These are phyloP conservation scores for Persicaria tinctoria DNA, from an alignment of 148 eudicot species.

Conservation along the genomic window DNA sequence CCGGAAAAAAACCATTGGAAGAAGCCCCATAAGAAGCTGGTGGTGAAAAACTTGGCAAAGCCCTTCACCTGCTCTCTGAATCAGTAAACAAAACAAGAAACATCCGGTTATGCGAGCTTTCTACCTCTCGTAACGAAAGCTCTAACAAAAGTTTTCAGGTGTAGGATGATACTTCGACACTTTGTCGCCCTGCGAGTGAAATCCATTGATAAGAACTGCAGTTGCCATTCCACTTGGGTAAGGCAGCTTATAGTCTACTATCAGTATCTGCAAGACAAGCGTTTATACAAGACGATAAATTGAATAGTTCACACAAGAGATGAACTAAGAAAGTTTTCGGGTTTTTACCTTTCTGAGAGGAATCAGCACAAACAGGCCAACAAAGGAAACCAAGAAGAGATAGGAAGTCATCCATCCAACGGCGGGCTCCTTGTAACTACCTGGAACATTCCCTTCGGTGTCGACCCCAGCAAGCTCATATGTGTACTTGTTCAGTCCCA, in stretches of 20 bases:
- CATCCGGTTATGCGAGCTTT: neutral
- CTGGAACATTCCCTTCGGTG: constrained; percentile 45
- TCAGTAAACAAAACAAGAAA: neutral
- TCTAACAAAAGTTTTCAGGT: neutral
- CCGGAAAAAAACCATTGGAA: constrained; percentile 58
- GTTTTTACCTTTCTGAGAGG: constrained; percentile 70
- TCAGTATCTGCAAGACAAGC: constrained; percentile 41
- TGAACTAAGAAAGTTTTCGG: neutral
- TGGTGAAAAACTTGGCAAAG: constrained; percentile 48
- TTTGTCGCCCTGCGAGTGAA: constrained; percentile 56
- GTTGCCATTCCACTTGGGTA: constrained; percentile 89
- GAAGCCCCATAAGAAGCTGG: constrained; percentile 72
- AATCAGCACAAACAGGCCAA: constrained; percentile 75
- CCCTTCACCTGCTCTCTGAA: constrained; percentile 46
- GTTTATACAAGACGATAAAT: neutral
- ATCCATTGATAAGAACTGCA: constrained; percentile 80
- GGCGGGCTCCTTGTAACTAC: constrained; percentile 63
- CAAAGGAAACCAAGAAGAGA: constrained; percentile 64
- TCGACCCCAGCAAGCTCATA: constrained; percentile 62
- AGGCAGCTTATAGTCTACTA: constrained; percentile 60
- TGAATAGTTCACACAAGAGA: neutral
- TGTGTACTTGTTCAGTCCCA: constrained; percentile 68
- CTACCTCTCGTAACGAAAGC: neutral
- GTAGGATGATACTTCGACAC: constrained; percentile 42
- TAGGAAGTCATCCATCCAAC: constrained; percentile 75